Evolutionary conservation across 495 filamentous ascomycete species (phyloP), one percentile per base, ranked within the genome.

Genomic region (Aspergillus funiculosus): DNA sequence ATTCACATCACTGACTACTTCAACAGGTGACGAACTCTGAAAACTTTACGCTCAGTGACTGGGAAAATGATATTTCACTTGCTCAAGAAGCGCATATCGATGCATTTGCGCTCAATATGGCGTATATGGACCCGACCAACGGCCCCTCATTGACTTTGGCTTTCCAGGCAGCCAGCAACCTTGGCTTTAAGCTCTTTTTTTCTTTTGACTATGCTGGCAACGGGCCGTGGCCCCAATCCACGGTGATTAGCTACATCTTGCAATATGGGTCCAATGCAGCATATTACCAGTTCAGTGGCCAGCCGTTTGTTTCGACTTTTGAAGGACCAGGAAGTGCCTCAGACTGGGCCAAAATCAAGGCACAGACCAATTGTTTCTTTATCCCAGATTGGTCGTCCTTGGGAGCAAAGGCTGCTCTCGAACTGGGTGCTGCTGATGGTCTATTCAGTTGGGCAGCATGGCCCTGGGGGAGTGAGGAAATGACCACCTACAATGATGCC

Each of bases 91-190:
- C 76, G 0, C 70, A 75, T 21, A 85, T 88, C 39, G 83, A 88
- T 55, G 84, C 78, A 0, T 88, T 88, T 54, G 82, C 78, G 0
- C 55, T 87, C 11, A 86, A 88, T 46, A 74, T 85, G 32, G 83
- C 73, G 0, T 64, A 72, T 1, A 62, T 48, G 1, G 76, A 81
- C 39, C 50, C 56, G 0, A 71, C 61, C 53, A 75, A 68, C 10
- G 54, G 54, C 6, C 46, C 41, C 2, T 69, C 75, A 44, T 48
- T 81, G 1, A 35, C 61, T 0, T 45, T 70, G 0, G 79, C 74
- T 0, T 83, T 79, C 52, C 41, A 59, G 10, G 74, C 66, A 5
- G 81, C 81, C 13, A 62, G 72, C 15, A 39, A 58, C 6, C 51
- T 67, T 4, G 59, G 59, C 15, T 85, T 88, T 60, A 73, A 68